Base-by-base conservation (phyloP, 2,329 filamentous ascomycete species). In the Dothistroma pini region DNA sequence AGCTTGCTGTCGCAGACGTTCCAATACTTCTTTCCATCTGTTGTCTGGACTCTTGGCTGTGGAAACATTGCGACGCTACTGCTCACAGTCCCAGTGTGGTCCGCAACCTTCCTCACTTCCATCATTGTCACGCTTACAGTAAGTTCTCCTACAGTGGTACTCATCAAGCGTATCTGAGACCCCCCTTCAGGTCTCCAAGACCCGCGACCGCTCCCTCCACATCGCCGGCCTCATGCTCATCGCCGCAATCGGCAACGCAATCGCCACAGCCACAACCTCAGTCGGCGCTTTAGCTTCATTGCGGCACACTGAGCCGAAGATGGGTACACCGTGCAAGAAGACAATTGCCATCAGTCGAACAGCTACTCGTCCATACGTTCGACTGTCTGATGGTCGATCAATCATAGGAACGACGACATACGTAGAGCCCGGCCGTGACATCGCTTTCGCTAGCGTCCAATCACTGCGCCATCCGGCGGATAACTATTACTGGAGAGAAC, bases 11-110 rank as follows among this genome's bases (percentile, higher is more conserved):
- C 79, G 0, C 82, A 85, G 67, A 83, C 81, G 0, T 86, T 87
- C 67, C 83, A 86, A 51, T 87, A 87, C 69, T 87, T 87, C 75
- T 88, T 88, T 73, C 86, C 86, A 0, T 84, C 80, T 0, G 86
- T 89, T 47, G 83, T 88, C 0, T 79, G 84, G 49, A 86, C 84
- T 0, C 78, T 89, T 0, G 83, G 84, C 0, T 88, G 84, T 70
- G 76, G 78, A 8, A 79, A 74, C 25, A 81, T 84, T 51, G 74
- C 77, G 14, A 86, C 84, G 0, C 75, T 87, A 0, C 79, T 84
- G 57, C 76, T 86, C n/a, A 86, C 84, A 1, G 82, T 78, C 2
- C 61, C 60, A 25, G 82, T 83, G 0, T 87, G 84, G 84, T 81
- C 81, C 61, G 80, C 74, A 0, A 85, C 80, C 0, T 85, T 83